Evolutionary conservation across 2,329 filamentous ascomycete species (phyloP).

Genomic region (Amylocarpus encephaloides): DNA sequence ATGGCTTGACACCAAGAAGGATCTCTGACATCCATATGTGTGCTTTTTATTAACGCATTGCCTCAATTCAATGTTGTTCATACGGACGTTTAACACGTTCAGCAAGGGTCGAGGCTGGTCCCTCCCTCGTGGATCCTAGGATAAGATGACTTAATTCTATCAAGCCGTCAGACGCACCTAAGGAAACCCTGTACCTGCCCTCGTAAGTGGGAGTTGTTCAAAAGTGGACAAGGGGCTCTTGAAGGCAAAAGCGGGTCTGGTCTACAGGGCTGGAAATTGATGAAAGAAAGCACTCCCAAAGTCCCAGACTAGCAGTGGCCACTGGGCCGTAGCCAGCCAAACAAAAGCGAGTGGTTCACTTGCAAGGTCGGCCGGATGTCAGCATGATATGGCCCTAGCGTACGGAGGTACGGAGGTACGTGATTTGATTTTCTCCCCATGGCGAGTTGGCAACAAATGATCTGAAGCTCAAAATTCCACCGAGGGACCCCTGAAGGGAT

Average conservation of each 20-base stretch:
- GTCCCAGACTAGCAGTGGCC: no score
- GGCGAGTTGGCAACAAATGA: no score
- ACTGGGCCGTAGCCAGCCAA: slow-evolving; percentile 8
- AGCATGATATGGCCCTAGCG: background rate
- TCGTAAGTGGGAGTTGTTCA: slow-evolving; percentile 16
- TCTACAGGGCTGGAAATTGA: slow-evolving; percentile 20
- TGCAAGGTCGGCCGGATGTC: background rate
- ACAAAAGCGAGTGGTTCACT: slow-evolving; percentile 6
- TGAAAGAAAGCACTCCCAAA: slow-evolving; percentile 1
- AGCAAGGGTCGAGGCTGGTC: slow-evolving; percentile 16
- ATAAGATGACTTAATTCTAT: slow-evolving; percentile 16
- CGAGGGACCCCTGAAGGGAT: no score
- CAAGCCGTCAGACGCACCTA: slow-evolving; percentile 17
- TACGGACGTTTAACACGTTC: background rate
- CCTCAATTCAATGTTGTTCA: background rate
- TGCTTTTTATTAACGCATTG: no score
- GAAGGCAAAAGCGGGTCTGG: slow-evolving; percentile 9
- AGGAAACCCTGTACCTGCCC: slow-evolving; percentile 16
- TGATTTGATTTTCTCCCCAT: background rate
- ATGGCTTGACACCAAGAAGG: no score
- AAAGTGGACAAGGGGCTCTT: slow-evolving; percentile 11
- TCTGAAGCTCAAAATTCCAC: no score
- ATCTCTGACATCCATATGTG: no score
- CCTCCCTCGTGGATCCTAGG: slow-evolving; percentile 22
- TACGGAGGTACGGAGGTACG: background rate